phyloP scores from a whole-genome alignment of 306 rosid species.

The Citrullus colocynthis region DNA sequence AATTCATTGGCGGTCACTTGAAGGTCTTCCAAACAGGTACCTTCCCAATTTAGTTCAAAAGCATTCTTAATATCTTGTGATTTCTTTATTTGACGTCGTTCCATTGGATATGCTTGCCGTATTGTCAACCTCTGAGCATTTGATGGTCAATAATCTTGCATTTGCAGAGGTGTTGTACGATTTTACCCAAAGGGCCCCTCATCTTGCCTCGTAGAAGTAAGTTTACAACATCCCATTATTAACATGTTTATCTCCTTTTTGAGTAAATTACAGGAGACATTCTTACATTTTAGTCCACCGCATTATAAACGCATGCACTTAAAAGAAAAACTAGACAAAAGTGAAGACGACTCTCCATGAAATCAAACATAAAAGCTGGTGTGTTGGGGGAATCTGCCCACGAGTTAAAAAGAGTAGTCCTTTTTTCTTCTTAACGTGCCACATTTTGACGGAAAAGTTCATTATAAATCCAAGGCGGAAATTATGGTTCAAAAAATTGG shows the following conservation, averaged over 20 bases:
- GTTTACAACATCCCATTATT: constrained; percentile 15
- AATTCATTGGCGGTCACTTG: constrained; percentile 91
- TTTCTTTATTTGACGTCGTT: background rate
- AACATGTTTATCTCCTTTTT: background rate
- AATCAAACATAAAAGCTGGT: background rate
- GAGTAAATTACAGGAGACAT: background rate
- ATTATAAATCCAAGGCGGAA: background rate
- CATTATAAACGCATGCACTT: background rate
- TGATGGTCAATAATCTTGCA: constrained; percentile 20
- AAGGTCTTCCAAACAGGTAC: constrained; percentile 92
- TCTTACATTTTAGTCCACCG: background rate
- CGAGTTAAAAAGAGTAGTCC: background rate
- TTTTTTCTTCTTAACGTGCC: background rate
- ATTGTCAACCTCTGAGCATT: background rate
- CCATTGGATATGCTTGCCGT: background rate
- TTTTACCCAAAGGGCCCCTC: constrained; percentile 87
- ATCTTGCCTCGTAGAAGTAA: constrained; percentile 73
- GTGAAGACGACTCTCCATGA: background rate
- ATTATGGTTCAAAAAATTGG: background rate
- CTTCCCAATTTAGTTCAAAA: background rate
- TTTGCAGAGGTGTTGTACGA: constrained; percentile 89
- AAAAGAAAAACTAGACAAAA: no score
- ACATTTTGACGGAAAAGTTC: background rate
- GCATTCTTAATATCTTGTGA: background rate
- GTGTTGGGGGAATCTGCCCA: background rate